Conservation (phyloP, 2,329 filamentous ascomycete species). For the Monosporascus sp. region DNA sequence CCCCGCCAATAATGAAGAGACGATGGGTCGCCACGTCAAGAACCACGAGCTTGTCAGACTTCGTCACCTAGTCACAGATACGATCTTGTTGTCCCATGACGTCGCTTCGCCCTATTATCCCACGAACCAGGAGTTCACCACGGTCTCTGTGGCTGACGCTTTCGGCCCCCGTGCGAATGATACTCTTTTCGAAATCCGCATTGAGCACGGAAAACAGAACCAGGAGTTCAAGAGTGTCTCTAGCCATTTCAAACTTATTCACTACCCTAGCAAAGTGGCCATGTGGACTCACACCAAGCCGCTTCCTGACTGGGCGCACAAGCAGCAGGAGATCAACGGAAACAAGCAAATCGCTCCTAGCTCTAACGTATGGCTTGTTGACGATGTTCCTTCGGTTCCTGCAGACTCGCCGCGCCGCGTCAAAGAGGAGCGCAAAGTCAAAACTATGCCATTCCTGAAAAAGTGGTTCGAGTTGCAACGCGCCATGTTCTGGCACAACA, state of each 20-base stretch:
- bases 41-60: constrained; percentile 85
- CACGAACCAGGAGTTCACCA: constrained; percentile 98
- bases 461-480: constrained; percentile 97
- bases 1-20: constrained; percentile 57
- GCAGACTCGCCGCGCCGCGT: constrained; percentile 66
- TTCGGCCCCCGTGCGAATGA: constrained; percentile 74
- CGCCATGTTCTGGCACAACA: constrained; percentile 99
- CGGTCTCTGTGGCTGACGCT: constrained; percentile 67
- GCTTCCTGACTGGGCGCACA: constrained; percentile 94
- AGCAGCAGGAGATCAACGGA: constrained; percentile 98
- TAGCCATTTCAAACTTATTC: constrained; percentile 92
- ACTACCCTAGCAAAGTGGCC: constrained; percentile 90
- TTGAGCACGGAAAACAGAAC: constrained; percentile 75
- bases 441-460: constrained; percentile 77
- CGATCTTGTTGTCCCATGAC: constrained; percentile 85
- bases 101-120: constrained; percentile 94
- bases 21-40: constrained; percentile 60
- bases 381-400: constrained; percentile 79
- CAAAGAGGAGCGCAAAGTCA: constrained; percentile 74
- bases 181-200: constrained; percentile 85
- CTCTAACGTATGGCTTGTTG: constrained; percentile 92
- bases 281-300: constrained; percentile 98
- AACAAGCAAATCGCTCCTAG: constrained; percentile 91
- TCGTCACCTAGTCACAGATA: constrained; percentile 80
- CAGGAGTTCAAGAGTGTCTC: constrained; percentile 88